Conservation (phyloP, 2,329 filamentous ascomycete genomes). For the Xylaria sp. region DNA sequence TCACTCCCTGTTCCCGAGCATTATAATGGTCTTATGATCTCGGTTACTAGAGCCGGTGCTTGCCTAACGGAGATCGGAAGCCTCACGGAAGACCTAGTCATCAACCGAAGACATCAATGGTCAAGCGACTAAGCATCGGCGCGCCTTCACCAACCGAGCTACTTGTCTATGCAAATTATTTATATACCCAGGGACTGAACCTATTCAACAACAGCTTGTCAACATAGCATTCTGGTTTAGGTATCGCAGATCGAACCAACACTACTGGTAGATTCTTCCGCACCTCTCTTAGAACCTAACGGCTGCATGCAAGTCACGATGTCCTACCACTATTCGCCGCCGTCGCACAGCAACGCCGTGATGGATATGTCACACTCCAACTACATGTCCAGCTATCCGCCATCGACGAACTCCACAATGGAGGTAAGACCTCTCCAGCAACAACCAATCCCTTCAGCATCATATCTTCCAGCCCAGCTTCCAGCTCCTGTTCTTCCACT, state of each 20-base stretch:
- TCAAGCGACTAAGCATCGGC: slow-evolving; percentile 21
- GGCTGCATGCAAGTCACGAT: slow-evolving; percentile 56
- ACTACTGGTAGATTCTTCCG: slow-evolving; percentile 44
- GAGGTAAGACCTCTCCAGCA: slow-evolving; percentile 48
- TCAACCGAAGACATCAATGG: slow-evolving; percentile 35
- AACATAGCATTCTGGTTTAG: slow-evolving; percentile 13
- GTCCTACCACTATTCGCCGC: slow-evolving; percentile 62
- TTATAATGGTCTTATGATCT: slow-evolving; percentile 41
- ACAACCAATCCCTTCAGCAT: slow-evolving; percentile 39
- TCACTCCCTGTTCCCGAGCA: slow-evolving; percentile 38
- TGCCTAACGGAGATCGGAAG: slow-evolving; percentile 30
- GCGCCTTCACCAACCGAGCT: slow-evolving; percentile 9
- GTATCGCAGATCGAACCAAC: slow-evolving; percentile 48
- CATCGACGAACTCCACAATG: slow-evolving; percentile 43
- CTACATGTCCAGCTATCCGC: slow-evolving; percentile 49
- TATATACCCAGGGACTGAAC: slow-evolving; percentile 20
- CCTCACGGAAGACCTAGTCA: slow-evolving; percentile 26
- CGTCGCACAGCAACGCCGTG: slow-evolving; percentile 54
- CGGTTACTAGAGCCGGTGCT: slow-evolving; percentile 30
- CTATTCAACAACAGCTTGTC: slow-evolving; percentile 12
- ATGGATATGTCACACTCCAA: slow-evolving; percentile 54
- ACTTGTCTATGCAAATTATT: slow-evolving; percentile 13
- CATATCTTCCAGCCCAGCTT: slow-evolving; percentile 39
- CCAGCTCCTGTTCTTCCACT: slow-evolving; percentile 45
- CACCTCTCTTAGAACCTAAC: slow-evolving; percentile 44